phyloP scores from a whole-genome alignment of 805 yeast genomes.

The Metschnikowia cerradonensis region DNA sequence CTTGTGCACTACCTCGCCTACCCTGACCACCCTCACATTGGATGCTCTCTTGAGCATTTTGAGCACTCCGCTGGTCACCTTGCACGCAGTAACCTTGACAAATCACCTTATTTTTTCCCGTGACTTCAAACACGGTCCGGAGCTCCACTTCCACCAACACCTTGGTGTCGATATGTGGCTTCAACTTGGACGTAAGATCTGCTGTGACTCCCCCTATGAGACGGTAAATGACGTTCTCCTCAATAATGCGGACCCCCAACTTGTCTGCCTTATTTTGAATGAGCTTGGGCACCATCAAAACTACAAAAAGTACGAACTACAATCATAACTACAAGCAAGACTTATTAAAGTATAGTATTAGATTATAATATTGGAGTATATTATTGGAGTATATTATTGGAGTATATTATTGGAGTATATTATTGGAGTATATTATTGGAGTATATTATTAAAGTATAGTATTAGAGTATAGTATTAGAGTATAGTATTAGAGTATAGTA shows the following conservation, averaged over 20 bases:
- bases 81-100: conserved; percentile 83
- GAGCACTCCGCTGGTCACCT: conserved; percentile 65
- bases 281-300: conserved; percentile 58
- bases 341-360: too few relatives aligned
- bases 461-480: too few relatives aligned
- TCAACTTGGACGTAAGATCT: conserved; percentile 53
- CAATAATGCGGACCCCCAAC: conserved; percentile 52
- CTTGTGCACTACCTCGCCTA: conserved; percentile 41
- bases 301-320: too few relatives aligned
- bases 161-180: conserved; percentile 64
- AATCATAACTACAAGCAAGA: too few relatives aligned
- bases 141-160: conserved; percentile 64
- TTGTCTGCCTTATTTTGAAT: conserved; percentile 54
- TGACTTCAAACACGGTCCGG: conserved; percentile 67
- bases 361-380: too few relatives aligned
- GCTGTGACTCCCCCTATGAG: conserved; percentile 79
- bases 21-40: conserved; percentile 54
- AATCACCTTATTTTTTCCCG: conserved; percentile 51
- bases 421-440: too few relatives aligned
- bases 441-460: too few relatives aligned
- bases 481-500: too few relatives aligned
- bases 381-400: too few relatives aligned
- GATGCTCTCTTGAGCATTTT: conserved; percentile 43
- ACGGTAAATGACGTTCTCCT: conserved; percentile 80
- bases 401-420: too few relatives aligned